Conservation (phyloP, 2,329 filamentous ascomycete species). For the Aspergillus neotritici region DNA sequence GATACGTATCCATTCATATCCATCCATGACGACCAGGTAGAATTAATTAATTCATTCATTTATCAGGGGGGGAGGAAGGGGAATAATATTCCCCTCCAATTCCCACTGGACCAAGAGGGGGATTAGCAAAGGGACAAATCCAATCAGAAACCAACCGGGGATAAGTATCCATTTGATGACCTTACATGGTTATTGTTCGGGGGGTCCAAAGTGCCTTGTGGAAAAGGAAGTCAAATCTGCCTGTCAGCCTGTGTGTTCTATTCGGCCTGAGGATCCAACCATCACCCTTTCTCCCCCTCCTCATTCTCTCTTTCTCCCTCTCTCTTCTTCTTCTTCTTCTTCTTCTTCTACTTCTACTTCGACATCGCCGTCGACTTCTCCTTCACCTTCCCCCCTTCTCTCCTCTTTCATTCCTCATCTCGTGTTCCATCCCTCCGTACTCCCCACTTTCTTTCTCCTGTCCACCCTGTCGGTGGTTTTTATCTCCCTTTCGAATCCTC, state of each 20-base stretch:
- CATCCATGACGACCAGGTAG: too few species aligned
- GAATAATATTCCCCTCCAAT: too few species aligned
- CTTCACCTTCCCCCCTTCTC: constrained; percentile 3
- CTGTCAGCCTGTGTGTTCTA: constrained; percentile 7
- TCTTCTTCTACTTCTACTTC: constrained; percentile 7
- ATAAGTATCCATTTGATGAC: too few species aligned
- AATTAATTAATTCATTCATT: too few species aligned
- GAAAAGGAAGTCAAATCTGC: not conserved
- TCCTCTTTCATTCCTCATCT: not conserved
- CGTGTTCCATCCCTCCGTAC: not conserved
- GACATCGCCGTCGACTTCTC: constrained; percentile 4
- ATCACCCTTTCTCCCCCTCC: constrained; percentile 4
- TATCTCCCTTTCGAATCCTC: not conserved
- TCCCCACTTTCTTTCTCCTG: too few species aligned
- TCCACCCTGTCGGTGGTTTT: not conserved
- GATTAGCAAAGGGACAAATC: too few species aligned
- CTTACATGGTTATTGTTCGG: not conserved
- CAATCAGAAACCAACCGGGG: too few species aligned
- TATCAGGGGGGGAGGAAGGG: too few species aligned
- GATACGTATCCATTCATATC: not conserved
- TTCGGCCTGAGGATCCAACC: constrained; percentile 2
- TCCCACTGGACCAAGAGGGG: too few species aligned
- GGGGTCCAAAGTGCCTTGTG: constrained; percentile 1
- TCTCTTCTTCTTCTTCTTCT: constrained; percentile 1
- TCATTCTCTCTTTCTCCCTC: constrained; percentile 6